A percentile compares a stretch with the other conserved stretches of the same genome.
These are phyloP conservation scores for Phytophthora chlamydospora DNA, from an alignment of 352 stramenopile species.

Conservation along the genomic window DNA sequence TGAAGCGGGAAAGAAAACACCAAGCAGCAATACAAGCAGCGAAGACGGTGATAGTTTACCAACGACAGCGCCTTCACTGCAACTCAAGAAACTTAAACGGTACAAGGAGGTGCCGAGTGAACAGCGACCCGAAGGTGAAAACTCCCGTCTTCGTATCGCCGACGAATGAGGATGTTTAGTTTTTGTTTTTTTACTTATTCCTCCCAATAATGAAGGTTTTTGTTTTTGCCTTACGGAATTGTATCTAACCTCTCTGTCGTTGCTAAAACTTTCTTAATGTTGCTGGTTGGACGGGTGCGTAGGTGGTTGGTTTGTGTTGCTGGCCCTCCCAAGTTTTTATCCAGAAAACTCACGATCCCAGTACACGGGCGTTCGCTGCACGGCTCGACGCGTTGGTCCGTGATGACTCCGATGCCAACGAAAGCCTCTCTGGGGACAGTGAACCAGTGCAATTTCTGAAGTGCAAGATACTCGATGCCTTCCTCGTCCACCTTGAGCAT, in stretches of 20 bases:
- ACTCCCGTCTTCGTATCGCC: background rate
- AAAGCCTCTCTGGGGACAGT: slow-evolving; percentile 10
- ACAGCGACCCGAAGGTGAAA: background rate
- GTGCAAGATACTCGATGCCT: slow-evolving; percentile 8
- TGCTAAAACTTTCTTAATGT: slow-evolving; percentile 1
- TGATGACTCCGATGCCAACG: slow-evolving; percentile 6
- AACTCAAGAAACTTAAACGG: slow-evolving; percentile 12
- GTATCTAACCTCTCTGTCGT: slow-evolving; percentile 3
- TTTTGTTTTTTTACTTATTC: background rate
- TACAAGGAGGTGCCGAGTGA: slow-evolving; percentile 22
- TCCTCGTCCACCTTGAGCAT: slow-evolving; percentile 15
- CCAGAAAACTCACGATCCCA: slow-evolving; percentile 14
- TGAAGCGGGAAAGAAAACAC: background rate
- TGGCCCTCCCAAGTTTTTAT: slow-evolving; percentile 1
- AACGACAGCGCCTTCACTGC: slow-evolving; percentile 1
- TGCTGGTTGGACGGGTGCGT: background rate
- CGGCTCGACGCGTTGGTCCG: slow-evolving; percentile 2
- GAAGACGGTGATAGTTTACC: slow-evolving; percentile 11
- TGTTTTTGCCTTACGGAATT: slow-evolving; percentile 1
- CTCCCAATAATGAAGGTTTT: no score
- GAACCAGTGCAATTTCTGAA: slow-evolving; percentile 20
- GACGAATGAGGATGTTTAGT: slow-evolving; percentile 7
- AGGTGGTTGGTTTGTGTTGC: background rate
- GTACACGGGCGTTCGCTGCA: slow-evolving; percentile 12
- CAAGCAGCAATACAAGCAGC: slow-evolving; percentile 18